Percentiles rank a stretch among this genome's conserved stretches.
Conservation (phyloP, 2,329 filamentous ascomycete species). For the Ilyonectria destructans region DNA sequence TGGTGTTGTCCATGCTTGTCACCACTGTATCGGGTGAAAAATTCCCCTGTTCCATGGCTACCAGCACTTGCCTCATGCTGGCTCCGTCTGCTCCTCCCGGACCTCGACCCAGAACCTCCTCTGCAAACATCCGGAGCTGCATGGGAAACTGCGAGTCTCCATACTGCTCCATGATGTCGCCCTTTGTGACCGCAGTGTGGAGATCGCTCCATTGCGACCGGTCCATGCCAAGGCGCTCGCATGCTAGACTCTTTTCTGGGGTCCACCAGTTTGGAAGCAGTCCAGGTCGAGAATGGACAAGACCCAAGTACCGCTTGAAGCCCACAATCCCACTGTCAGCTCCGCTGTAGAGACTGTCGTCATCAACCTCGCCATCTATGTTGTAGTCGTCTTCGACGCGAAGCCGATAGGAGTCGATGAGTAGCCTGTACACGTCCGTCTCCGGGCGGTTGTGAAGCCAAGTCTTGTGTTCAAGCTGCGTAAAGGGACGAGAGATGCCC, state of each 20-base stretch:
- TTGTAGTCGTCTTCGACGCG: slow-evolving; percentile 58
- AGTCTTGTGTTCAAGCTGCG: slow-evolving; percentile 56
- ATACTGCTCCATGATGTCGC: slow-evolving; percentile 60
- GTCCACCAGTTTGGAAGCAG: slow-evolving; percentile 65
- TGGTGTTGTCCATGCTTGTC: slow-evolving; percentile 16
- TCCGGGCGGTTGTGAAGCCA: slow-evolving; percentile 63
- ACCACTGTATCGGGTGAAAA: neutral
- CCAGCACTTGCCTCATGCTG: slow-evolving; percentile 46
- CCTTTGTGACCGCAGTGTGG: slow-evolving; percentile 49
- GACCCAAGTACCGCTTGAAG: slow-evolving; percentile 58
- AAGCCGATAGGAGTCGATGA: slow-evolving; percentile 67
- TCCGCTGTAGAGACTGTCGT: slow-evolving; percentile 52
- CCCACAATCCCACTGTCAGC: slow-evolving; percentile 44
- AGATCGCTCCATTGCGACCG: slow-evolving; percentile 47
- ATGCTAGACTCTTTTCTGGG: slow-evolving; percentile 55
- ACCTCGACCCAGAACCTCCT: slow-evolving; percentile 55
- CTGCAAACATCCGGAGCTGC: slow-evolving; percentile 66
- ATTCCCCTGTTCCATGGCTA: slow-evolving; percentile 38
- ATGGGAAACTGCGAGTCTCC: slow-evolving; percentile 62
- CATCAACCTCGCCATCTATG: slow-evolving; percentile 46
- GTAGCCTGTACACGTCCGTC: slow-evolving; percentile 61
- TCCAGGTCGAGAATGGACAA: slow-evolving; percentile 41
- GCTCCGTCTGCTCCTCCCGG: slow-evolving; percentile 50
- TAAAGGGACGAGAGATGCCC: slow-evolving; percentile 56
- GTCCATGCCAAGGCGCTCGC: slow-evolving; percentile 55